Evolutionary conservation across 768 basidiomycete species (phyloP).

Genomic region (Tubosaeta sp.): DNA sequence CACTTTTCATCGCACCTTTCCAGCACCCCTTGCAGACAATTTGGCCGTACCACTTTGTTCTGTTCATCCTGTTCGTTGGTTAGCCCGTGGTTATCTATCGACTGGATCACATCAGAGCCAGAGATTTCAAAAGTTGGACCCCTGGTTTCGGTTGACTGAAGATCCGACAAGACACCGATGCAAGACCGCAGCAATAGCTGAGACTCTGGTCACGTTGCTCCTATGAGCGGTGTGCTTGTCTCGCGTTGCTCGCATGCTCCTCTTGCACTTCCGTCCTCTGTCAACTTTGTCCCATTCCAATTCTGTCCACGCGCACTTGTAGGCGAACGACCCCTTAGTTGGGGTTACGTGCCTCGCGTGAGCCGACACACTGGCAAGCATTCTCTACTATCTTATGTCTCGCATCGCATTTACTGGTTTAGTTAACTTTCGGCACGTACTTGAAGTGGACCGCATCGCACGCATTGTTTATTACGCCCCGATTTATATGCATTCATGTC

Average conservation of each 20-base stretch:
- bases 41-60: slow-evolving; percentile 55
- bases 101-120: slow-evolving; percentile 18
- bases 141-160: slow-evolving; percentile 49
- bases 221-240: slow-evolving; percentile 47
- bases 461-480: slow-evolving; percentile 43
- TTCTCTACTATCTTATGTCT: slow-evolving; percentile 29
- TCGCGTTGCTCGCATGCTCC: slow-evolving; percentile 49
- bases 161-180: slow-evolving; percentile 56
- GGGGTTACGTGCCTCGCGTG: slow-evolving; percentile 77
- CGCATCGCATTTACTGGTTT: slow-evolving; percentile 23
- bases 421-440: slow-evolving; percentile 21
- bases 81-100: slow-evolving; percentile 40
- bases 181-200: slow-evolving; percentile 63
- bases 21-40: slow-evolving; percentile 22
- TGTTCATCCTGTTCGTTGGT: slow-evolving; percentile 24
- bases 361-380: slow-evolving; percentile 70
- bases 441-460: slow-evolving; percentile 21
- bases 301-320: slow-evolving; percentile 54
- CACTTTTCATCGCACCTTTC: slow-evolving; percentile 10
- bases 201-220: slow-evolving; percentile 50
- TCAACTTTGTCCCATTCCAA: slow-evolving; percentile 44
- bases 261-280: slow-evolving; percentile 41
- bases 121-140: slow-evolving; percentile 45
- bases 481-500: slow-evolving; percentile 33
- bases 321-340: slow-evolving; percentile 77